Evolutionary conservation across 2,329 filamentous ascomycete genomes (phyloP), one percentile per base, ranked within the genome.

Genomic region (Arthrinium puccinioides): DNA sequence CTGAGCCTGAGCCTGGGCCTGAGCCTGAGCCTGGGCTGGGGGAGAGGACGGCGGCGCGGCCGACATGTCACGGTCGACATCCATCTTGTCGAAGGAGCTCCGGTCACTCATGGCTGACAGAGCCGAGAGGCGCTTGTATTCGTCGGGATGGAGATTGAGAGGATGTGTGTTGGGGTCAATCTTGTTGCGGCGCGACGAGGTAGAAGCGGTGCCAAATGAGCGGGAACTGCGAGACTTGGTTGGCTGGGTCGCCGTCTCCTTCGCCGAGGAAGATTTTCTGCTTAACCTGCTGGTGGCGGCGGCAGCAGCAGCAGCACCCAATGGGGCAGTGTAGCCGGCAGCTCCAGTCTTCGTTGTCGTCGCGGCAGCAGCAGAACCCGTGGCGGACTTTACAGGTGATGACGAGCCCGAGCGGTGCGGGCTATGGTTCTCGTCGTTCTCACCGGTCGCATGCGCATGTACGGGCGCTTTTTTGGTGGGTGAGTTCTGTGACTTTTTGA

Each of bases 121-220:
- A 49, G 72, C 73, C 33, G 82, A 87, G 40, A 85, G 64, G 44
- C 86, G 79, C 60, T 85, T 84, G 54, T 87, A 76, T 72, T 95
- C 82, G 67, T 95, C 88, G 32, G 88, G 88, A 3, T 84, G 87
- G 16, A 94, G 77, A 55, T 96, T 96, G 36, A 96, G 74, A 26
- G 90, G 90, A 61, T 96, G 89, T 3, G 79, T 83, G 57, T 90
- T 76, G 46, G 71, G 70, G 56, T 86, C 80, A 54, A 69, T 62
- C 57, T 76, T 77, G 50, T 63, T 64, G 45, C 72, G 67, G 39
- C 72, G 67, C 23, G 58, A 63, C 21, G 63, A 66, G 41, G 67
- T 69, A 25, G 70, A 61, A 44, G 72, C 64, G 43, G 70, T 66
- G 39, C 56, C 56, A 44, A 64, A 74, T 37, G 68, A 55, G 41